Base-by-base conservation (phyloP, 108 stramenopile genomes). In the Skeletonema potamos region DNA sequence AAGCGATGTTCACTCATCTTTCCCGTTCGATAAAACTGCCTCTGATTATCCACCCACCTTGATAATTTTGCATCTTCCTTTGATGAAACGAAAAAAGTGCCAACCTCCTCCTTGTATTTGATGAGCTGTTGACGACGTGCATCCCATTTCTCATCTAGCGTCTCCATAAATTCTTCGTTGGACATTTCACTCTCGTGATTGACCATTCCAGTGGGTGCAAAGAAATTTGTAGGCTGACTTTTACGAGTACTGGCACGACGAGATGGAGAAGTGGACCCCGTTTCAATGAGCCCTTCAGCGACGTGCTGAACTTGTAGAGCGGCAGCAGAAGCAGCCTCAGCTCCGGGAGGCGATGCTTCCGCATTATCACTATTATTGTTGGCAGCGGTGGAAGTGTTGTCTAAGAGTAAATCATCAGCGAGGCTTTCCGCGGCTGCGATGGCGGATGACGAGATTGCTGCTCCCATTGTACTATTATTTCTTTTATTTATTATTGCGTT, bases 1-100 rank as follows among this genome's bases (percentile, higher is more conserved):
- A 74, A 26, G 33, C 55, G 32, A 2, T 54, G 30, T 15, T 61
- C 17, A 24, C 73, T 66, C 18, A 48, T 67, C 18, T 33, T 26
- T 27, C 57, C 13, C 8, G 54, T 12, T 6, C 41, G 29, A 57
- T 82, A 72, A 0, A 7, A 27, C 41, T 37, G 48, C 66, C 81
- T 61, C 60, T 76, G 75, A n/a, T 62, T 71, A n/a, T 29, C 57
- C 4, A 67, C 76, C 81, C 81, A 82, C 1, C 59, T 18, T 30
- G 68, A 64, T 11, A 82, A 39, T 43, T 72, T 29, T 44, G 65
- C 28, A 34, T 77, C 70, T n/a, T n/a, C 22, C 7, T 28, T 20
- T 13, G 57, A 22, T 34, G 22, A 65, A 9, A 82, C 76, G 43
- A 77, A 72, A 39, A 76, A 82, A 54, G 77, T 77, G 15, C 71